These are phyloP conservation scores for Schizopora paradoxa DNA, from an alignment of 1,284 basidiomycete genomes.

Conservation along the genomic window DNA sequence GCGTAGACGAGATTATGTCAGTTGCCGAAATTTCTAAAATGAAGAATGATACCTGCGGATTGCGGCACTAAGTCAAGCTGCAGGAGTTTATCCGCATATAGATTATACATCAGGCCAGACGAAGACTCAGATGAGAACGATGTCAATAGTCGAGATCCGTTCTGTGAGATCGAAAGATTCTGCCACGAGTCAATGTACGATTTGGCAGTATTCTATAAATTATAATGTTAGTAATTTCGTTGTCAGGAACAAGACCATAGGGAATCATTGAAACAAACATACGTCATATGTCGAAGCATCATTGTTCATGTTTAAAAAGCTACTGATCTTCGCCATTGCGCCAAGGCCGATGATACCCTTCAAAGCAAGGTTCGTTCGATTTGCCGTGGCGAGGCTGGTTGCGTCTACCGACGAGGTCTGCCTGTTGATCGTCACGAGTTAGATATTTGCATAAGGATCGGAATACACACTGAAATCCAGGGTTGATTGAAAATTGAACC, in stretches of 20 bases:
- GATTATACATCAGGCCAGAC: conserved; percentile 41
- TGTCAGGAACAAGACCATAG: conserved; percentile 1
- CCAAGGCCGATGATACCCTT: conserved; percentile 39
- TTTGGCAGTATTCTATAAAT: conserved; percentile 1
- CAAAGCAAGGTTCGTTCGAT: conserved; percentile 33
- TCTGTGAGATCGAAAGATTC: not conserved
- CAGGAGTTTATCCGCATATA: conserved; percentile 39
- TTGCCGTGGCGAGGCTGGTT: conserved; percentile 3
- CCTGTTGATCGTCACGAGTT: not conserved
- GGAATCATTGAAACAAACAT: too few relatives aligned
- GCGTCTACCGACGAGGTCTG: too few relatives aligned
- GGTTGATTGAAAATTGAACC: conserved; percentile 30
- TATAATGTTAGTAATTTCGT: not conserved
- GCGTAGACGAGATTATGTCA: too few relatives aligned
- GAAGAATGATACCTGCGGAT: conserved; percentile 19
- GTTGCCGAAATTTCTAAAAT: not conserved
- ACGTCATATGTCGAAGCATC: conserved; percentile 29
- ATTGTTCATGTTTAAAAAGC: conserved; percentile 21
- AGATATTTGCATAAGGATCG: too few relatives aligned
- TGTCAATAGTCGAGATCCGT: conserved; percentile 20
- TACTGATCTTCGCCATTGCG: conserved; percentile 37
- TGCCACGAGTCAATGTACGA: conserved; percentile 12
- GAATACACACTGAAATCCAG: conserved; percentile 29
- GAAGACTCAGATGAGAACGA: conserved; percentile 24
- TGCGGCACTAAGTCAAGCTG: conserved; percentile 24